Percentiles rank a stretch among this genome's conserved stretches.
Evolutionary conservation across 2,329 filamentous ascomycete genomes (phyloP).

Genomic region (Bipolaris zeicola): DNA sequence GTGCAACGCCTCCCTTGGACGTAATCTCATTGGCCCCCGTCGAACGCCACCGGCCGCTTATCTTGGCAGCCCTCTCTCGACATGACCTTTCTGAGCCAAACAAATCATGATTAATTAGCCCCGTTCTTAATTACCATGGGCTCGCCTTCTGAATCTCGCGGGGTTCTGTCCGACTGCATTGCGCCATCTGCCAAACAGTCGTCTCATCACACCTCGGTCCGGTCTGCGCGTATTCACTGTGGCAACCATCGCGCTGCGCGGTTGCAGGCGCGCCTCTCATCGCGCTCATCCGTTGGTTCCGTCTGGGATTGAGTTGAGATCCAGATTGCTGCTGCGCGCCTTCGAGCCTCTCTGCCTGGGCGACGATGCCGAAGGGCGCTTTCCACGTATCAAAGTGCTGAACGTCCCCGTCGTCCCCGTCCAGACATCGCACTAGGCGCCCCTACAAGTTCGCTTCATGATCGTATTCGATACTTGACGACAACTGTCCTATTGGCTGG

Average conservation of each 20-base stretch:
- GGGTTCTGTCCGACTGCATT: not conserved
- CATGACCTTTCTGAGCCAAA: not conserved
- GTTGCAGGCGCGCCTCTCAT: constrained; percentile 1
- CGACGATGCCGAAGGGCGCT: constrained; percentile 9
- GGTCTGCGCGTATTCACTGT: not conserved
- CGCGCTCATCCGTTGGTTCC: not conserved
- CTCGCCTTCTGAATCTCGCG: not conserved
- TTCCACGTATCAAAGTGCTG: constrained; percentile 9
- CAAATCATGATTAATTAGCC: not conserved
- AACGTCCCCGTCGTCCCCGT: not conserved
- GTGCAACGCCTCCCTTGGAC: not conserved
- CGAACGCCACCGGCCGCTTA: not conserved
- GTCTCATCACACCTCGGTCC: constrained; percentile 7
- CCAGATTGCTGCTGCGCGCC: constrained; percentile 4
- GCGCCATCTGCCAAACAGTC: not conserved
- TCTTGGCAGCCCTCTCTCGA: constrained; percentile 7
- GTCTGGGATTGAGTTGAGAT: not conserved
- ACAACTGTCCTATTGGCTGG: not conserved
- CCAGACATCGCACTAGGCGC: constrained; percentile 3
- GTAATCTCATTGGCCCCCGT: not conserved
- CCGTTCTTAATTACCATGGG: not conserved
- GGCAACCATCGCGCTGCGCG: constrained; percentile 10
- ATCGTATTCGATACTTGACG: not conserved
- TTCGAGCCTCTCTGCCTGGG: constrained; percentile 3
- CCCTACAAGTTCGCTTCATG: not conserved